Percentiles rank a stretch among this genome's conserved stretches.
Evolutionary conservation across 2,329 filamentous ascomycete genomes (phyloP).

Genomic region (Claviceps lovelessii): DNA sequence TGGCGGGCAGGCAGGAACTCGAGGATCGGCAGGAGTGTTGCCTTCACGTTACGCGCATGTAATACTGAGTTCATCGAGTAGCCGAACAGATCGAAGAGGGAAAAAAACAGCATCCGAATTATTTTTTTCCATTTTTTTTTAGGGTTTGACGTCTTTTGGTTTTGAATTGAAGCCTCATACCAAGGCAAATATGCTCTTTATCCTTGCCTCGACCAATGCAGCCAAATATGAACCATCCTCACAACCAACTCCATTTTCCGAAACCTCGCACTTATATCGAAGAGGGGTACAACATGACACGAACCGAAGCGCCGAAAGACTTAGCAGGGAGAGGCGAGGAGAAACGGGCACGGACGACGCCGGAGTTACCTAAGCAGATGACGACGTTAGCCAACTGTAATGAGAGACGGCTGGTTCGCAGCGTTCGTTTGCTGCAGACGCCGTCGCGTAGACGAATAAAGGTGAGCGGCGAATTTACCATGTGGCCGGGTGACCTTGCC

Average conservation of each 20-base stretch:
- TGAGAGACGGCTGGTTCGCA: not conserved
- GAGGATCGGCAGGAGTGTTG: not conserved
- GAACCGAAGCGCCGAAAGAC: slow-evolving; percentile 90
- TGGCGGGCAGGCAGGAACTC: not conserved
- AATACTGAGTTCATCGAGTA: not conserved
- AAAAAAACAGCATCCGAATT: not conserved
- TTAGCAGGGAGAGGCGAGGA: slow-evolving; percentile 86
- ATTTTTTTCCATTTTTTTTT: slow-evolving; percentile 7
- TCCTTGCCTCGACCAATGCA: slow-evolving; percentile 45
- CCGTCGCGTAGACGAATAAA: not conserved
- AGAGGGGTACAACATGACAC: slow-evolving; percentile 96
- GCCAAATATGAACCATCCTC: slow-evolving; percentile 47
- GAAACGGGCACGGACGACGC: slow-evolving; percentile 97
- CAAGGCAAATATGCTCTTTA: slow-evolving; percentile 34
- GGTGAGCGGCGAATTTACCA: slow-evolving; percentile 41
- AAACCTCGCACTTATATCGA: slow-evolving; percentile 63
- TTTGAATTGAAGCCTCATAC: slow-evolving; percentile 40
- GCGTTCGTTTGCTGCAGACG: not conserved
- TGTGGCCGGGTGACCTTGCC: slow-evolving; percentile 94
- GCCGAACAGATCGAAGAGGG: not conserved
- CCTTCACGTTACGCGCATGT: slow-evolving; percentile 3
- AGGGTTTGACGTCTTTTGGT: slow-evolving; percentile 30
- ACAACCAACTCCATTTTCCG: slow-evolving; percentile 45
- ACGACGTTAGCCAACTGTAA: not conserved
- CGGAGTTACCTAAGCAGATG: slow-evolving; percentile 66